Conservation (phyloP, 75 land plant genomes). For the Chamaecyparis obtusa region DNA sequence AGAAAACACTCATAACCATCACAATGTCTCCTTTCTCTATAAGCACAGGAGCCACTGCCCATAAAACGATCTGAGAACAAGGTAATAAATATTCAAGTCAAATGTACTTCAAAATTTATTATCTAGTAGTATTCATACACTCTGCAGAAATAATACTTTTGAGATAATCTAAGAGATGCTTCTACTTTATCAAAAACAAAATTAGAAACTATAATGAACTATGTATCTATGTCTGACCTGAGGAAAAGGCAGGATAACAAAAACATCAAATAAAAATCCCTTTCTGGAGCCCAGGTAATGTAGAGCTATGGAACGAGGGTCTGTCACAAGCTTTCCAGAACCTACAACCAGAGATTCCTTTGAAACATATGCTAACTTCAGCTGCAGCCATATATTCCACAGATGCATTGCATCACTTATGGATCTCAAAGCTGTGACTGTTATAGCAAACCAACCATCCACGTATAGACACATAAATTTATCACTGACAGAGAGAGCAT, state of each 20-base stretch:
- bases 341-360: constrained; percentile 41
- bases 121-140: background rate
- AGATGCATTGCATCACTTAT: constrained; percentile 70
- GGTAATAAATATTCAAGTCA: background rate
- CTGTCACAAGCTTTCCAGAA: constrained; percentile 35
- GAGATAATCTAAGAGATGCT: background rate
- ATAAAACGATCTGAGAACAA: constrained; percentile 63
- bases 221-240: constrained; percentile 43
- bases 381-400: constrained; percentile 82
- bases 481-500: constrained; percentile 58
- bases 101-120: background rate
- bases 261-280: constrained; percentile 74
- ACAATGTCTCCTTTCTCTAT: constrained; percentile 43
- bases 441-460: constrained; percentile 69
- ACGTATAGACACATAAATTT: constrained; percentile 65
- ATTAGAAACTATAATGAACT: background rate
- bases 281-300: constrained; percentile 48
- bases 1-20: constrained; percentile 61
- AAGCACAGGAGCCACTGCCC: constrained; percentile 69
- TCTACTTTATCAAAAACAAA: background rate
- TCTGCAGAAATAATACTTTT: background rate
- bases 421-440: constrained; percentile 67
- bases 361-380: constrained; percentile 48
- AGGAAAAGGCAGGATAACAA: constrained; percentile 80
- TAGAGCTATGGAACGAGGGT: constrained; percentile 31